Conservation (phyloP, 1,284 basidiomycete genomes). For the Heterobasidion irregulare region DNA sequence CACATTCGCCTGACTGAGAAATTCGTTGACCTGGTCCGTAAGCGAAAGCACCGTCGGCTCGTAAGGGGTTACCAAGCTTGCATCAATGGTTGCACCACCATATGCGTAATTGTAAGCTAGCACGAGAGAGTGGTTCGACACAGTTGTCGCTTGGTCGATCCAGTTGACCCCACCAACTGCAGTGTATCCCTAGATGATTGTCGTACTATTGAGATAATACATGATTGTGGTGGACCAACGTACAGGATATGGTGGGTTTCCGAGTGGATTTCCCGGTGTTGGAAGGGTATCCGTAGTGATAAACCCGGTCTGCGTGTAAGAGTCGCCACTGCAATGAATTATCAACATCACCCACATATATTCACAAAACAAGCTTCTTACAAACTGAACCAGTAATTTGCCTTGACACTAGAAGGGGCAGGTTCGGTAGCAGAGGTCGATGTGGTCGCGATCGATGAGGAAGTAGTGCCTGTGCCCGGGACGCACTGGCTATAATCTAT, state of each 20-base stretch:
- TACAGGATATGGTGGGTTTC: conserved; percentile 3
- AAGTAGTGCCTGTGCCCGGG: conserved; percentile 17
- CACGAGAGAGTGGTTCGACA: conserved; percentile 42
- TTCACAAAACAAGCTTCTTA: conserved; percentile 15
- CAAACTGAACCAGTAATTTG: conserved; percentile 47
- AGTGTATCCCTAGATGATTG: conserved; percentile 32
- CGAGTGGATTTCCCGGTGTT: not conserved
- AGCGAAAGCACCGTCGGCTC: conserved; percentile 39
- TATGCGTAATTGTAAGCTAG: conserved; percentile 56
- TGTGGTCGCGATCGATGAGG: conserved; percentile 18
- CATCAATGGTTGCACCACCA: conserved; percentile 52
- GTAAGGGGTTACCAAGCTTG: conserved; percentile 40
- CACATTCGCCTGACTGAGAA: conserved; percentile 26
- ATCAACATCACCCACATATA: not conserved
- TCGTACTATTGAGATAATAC: not conserved
- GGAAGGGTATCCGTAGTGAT: not conserved
- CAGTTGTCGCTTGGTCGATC: conserved; percentile 41
- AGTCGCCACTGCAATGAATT: conserved; percentile 1
- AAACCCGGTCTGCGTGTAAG: conserved; percentile 3
- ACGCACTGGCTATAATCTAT: conserved; percentile 39
- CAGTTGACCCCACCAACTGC: conserved; percentile 51
- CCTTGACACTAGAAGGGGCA: conserved; percentile 12
- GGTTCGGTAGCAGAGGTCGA: conserved; percentile 14
- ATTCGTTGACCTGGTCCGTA: conserved; percentile 48
- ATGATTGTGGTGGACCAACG: conserved; percentile 1